Percentiles rank a stretch among this genome's conserved stretches.
phyloP scores from a whole-genome alignment of 1,139 yeast species.

The Diutina neorugosa region DNA sequence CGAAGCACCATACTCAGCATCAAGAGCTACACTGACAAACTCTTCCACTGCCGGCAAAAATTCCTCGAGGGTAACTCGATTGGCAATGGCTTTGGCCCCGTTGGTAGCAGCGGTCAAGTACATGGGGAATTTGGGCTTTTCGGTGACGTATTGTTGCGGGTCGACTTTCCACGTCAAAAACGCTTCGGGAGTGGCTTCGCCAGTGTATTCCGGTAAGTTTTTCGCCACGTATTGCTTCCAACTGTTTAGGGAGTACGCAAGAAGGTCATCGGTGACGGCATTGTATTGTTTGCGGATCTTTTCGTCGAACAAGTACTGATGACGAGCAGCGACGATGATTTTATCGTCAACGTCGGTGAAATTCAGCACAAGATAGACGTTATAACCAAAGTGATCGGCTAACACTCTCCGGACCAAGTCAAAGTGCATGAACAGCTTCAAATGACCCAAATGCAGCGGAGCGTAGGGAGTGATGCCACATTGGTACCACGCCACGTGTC shows the following conservation, averaged over 20 bases:
- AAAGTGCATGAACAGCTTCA: conserved; percentile 88
- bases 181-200: conserved; percentile 25
- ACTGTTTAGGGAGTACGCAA: conserved; percentile 28
- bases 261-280: conserved; percentile 23
- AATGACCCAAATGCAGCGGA: conserved; percentile 98
- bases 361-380: conserved; percentile 79
- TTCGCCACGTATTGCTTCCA: conserved; percentile 38
- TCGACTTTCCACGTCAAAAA: conserved; percentile 43
- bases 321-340: conserved; percentile 90
- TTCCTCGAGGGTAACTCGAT: conserved; percentile 7
- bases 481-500: conserved; percentile 83
- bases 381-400: conserved; percentile 84
- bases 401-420: conserved; percentile 85
- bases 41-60: conserved; percentile 51
- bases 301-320: conserved; percentile 60
- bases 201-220: conserved; percentile 38
- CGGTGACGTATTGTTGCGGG: conserved; percentile 33
- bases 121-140: conserved; percentile 81
- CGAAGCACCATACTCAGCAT: conserved; percentile 55
- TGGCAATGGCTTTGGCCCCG: conserved; percentile 36
- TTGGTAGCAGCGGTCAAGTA: conserved; percentile 50
- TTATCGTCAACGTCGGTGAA: conserved; percentile 97
- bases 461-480: conserved; percentile 99
- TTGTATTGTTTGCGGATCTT: conserved; percentile 28
- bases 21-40: conserved; percentile 63